Evolutionary conservation across 2,329 filamentous ascomycete genomes (phyloP), one percentile per base, ranked within the genome.

Genomic region (Coniochaeta sp.): DNA sequence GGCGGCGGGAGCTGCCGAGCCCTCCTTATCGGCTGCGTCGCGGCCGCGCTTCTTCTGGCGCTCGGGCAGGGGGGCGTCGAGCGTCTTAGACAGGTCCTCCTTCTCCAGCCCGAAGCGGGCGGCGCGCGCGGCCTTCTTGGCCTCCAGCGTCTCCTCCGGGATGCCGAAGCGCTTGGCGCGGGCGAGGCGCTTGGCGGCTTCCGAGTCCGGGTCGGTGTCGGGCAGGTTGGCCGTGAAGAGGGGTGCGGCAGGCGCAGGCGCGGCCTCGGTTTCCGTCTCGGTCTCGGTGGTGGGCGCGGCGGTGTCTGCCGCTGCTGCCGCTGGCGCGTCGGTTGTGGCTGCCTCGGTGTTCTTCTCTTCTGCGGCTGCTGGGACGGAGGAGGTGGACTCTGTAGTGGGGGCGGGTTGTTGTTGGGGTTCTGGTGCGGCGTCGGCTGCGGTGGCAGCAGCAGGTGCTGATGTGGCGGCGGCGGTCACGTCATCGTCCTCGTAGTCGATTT

Each of bases 21-120:
- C 53, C 27, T 49, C 47, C 35, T 26, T 55, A 46, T 33, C 59
- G 48, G 12, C 53, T 47, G 14, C 51, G 13, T 45, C 74, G 28
- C 85, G 81, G 55, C 84, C 86, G 52, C 82, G 76, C 73, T 83
- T 83, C 52, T 75, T 74, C 14, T 47, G 70, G 50, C 81, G 74
- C 65, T 87, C 85, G 0, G 87, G 85, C n/a, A 92, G 75, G 30
- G 87, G 86, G 51, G 81, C 77, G 66, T 91, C 87, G 28, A 91
- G 75, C 40, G 81, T 77, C 56, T 73, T 70, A 56, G 76, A 71
- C 26, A 60, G 49, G 9, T 48, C 51, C 3, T 60, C 58, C 48
- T 56, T 53, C 32, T 77, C 72, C 26, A 78, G 68, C 22, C 86
- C 86, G 62, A 91, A 91, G 56, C 84, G 82, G 73, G 85, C 79